A percentile compares a stretch with the other conserved stretches of the same genome.
Conservation (phyloP, 2,329 filamentous ascomycete species). For the Leptographium radiaticola region DNA sequence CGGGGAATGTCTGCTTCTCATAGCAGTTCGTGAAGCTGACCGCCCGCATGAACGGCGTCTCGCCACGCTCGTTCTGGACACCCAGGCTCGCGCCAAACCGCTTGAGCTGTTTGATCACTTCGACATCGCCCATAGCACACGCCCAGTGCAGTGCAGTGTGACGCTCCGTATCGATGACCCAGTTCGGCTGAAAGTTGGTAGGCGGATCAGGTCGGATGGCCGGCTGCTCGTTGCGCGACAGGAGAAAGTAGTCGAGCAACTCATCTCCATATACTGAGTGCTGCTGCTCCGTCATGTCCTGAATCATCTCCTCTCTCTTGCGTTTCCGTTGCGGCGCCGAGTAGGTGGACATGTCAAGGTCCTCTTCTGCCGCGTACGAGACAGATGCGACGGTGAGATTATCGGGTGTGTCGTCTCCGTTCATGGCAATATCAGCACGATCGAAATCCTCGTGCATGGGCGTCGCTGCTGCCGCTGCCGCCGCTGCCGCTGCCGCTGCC, state of each 20-base stretch:
- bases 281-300: slow-evolving; percentile 61
- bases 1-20: slow-evolving; percentile 82
- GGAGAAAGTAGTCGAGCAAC: slow-evolving; percentile 89
- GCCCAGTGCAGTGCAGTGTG: slow-evolving; percentile 96
- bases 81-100: slow-evolving; percentile 64
- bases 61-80: slow-evolving; percentile 57
- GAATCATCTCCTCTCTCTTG: slow-evolving; percentile 54
- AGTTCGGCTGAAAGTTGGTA: slow-evolving; percentile 74
- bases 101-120: slow-evolving; percentile 79
- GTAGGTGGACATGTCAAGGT: slow-evolving; percentile 56
- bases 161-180: slow-evolving; percentile 82
- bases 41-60: slow-evolving; percentile 88
- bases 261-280: slow-evolving; percentile 88
- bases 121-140: slow-evolving; percentile 89
- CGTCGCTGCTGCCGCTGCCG: slow-evolving; percentile 14
- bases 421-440: slow-evolving; percentile 45
- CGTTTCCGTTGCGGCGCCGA: slow-evolving; percentile 56
- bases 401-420: slow-evolving; percentile 71
- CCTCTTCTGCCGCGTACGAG: slow-evolving; percentile 71
- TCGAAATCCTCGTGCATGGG: slow-evolving; percentile 50
- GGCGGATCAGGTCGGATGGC: slow-evolving; percentile 67
- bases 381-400: slow-evolving; percentile 73
- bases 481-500: not conserved
- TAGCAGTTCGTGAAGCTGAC: slow-evolving; percentile 96
- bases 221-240: slow-evolving; percentile 65